Evolutionary conservation across 208 protist species (phyloP).

Genomic region (Acanthamoeba lenticulata): DNA sequence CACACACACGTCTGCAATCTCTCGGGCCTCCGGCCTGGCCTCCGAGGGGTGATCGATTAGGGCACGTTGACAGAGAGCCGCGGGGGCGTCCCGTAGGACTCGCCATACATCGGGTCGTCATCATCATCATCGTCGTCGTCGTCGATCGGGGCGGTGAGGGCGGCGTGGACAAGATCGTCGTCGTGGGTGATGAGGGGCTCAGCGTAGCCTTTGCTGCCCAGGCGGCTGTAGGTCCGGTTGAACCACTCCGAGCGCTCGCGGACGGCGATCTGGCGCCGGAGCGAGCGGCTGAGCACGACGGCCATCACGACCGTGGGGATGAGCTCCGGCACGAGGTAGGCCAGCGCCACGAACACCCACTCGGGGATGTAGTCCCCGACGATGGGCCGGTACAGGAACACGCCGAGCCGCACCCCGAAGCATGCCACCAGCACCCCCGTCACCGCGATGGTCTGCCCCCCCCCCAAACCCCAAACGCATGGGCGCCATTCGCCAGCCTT

Average conservation of each 20-base stretch:
- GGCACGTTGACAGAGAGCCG: too few relatives aligned
- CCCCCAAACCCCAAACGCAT: too few relatives aligned
- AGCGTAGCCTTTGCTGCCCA: background rate
- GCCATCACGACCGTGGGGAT: conserved; percentile 5
- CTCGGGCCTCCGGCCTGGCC: too few relatives aligned
- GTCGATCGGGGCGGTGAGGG: background rate
- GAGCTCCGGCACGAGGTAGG: conserved; percentile 30
- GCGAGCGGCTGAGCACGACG: background rate
- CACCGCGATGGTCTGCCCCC: background rate
- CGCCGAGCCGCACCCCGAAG: background rate
- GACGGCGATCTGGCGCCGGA: background rate
- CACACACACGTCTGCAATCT: too few relatives aligned
- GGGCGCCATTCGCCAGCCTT: too few relatives aligned
- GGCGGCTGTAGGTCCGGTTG: background rate
- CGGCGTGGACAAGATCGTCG: background rate
- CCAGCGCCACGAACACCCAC: background rate
- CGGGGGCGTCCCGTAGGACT: too few relatives aligned
- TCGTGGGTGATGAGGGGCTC: background rate
- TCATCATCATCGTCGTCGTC: background rate
- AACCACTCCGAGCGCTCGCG: background rate
- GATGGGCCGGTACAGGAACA: conserved; percentile 64
- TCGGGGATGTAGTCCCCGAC: background rate
- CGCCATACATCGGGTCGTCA: too few relatives aligned
- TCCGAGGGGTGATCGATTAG: too few relatives aligned
- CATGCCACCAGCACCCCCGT: conserved; percentile 50